Conservation (phyloP, 1,139 yeast species). For the Suhomyces chickasaworum region DNA sequence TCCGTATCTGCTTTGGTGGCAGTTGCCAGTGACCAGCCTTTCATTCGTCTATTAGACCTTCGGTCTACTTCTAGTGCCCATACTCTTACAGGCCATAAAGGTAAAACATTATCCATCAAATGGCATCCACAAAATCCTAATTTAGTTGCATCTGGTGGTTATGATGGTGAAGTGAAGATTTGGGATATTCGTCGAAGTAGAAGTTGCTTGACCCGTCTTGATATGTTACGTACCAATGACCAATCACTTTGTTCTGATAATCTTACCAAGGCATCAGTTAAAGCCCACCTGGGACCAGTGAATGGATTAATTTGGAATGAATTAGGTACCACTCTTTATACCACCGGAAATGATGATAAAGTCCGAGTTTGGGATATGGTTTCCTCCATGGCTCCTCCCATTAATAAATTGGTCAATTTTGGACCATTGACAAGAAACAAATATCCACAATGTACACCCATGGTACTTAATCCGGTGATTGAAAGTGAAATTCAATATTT, state of each 20-base stretch:
- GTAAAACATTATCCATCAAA: conserved; percentile 62
- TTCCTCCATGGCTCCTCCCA: conserved; percentile 45
- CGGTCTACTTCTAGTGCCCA: conserved; percentile 72
- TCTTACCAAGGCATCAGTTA: conserved; percentile 40
- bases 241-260: conserved; percentile 24
- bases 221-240: conserved; percentile 44
- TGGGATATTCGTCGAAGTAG: conserved; percentile 79
- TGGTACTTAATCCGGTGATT: conserved; percentile 43
- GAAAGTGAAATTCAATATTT: conserved; percentile 60
- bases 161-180: conserved; percentile 64
- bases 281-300: conserved; percentile 75
- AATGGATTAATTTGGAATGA: conserved; percentile 76
- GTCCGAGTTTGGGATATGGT: conserved; percentile 73
- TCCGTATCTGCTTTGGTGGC: conserved; percentile 60
- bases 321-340: conserved; percentile 57
- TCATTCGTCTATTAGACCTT: conserved; percentile 70
- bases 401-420: conserved; percentile 68
- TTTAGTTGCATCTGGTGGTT: conserved; percentile 73
- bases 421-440: conserved; percentile 79
- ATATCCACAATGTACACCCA: conserved; percentile 50
- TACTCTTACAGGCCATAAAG: conserved; percentile 64
- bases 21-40: conserved; percentile 70
- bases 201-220: conserved; percentile 64
- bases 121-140: conserved; percentile 75
- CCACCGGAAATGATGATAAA: conserved; percentile 78